A percentile compares a stretch with the other conserved stretches of the same genome.
Evolutionary conservation across 169 alveolate species (phyloP).

Genomic region (Hepatocystis sp.): DNA sequence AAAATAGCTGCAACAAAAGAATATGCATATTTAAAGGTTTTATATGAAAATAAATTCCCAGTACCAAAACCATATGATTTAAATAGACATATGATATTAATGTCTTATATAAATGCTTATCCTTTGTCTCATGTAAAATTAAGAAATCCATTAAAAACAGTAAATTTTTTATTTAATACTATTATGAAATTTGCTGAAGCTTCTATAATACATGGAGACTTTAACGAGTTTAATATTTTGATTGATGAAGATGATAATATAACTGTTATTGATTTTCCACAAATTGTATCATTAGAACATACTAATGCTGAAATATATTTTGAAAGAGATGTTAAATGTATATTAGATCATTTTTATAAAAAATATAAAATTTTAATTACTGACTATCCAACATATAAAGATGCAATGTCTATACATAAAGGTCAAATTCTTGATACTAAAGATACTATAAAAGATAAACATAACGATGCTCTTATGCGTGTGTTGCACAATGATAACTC

Average conservation of each 20-base stretch:
- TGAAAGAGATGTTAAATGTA: conserved; percentile 95
- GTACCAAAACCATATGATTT: conserved; percentile 98
- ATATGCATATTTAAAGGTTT: conserved; percentile 96
- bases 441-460: conserved; percentile 1
- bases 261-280: conserved; percentile 97
- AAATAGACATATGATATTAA: conserved; percentile 98
- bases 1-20: conserved; percentile 99
- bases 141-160: conserved; percentile 11
- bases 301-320: conserved; percentile 95
- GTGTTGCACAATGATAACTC: conserved; percentile 62
- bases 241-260: conserved; percentile 90
- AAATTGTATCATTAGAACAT: conserved; percentile 96
- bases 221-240: conserved; percentile 98
- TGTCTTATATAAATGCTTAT: conserved; percentile 96
- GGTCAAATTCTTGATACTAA: conserved; percentile 20
- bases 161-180: conserved; percentile 49
- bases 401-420: conserved; percentile 12
- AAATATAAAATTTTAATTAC: conserved; percentile 92
- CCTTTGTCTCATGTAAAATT: conserved; percentile 93
- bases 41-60: conserved; percentile 95
- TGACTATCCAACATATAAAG: conserved; percentile 90
- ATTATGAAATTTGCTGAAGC: conserved; percentile 92
- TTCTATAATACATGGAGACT: conserved; percentile 99
- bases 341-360: conserved; percentile 91
- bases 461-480: conserved; percentile 10